Conservation (phyloP, 352 stramenopile genomes). For the Phytophthora agathidicida region DNA sequence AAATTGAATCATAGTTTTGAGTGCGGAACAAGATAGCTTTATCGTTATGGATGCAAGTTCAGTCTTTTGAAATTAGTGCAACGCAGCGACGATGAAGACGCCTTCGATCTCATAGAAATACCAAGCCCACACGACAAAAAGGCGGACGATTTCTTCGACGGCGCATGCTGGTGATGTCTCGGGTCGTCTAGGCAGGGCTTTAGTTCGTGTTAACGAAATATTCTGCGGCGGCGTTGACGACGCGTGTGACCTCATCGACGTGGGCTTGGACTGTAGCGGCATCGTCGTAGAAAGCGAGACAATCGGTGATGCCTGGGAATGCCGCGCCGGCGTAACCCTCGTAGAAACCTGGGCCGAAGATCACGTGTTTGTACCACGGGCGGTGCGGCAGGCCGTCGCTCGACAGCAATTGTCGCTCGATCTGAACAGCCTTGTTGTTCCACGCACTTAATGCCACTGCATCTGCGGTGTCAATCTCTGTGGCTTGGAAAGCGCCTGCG, state of each 20-base stretch:
- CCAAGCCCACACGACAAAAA: too few relatives aligned
- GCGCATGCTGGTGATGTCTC: too few relatives aligned
- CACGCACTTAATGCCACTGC: too few relatives aligned
- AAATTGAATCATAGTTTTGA: too few relatives aligned
- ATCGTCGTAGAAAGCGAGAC: slow-evolving; percentile 42
- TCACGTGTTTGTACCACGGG: slow-evolving; percentile 47
- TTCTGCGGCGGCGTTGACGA: slow-evolving; percentile 26
- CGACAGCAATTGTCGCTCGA: slow-evolving; percentile 39
- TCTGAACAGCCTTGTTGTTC: slow-evolving; percentile 40
- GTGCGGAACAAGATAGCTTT: too few relatives aligned
- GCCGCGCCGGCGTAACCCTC: slow-evolving; percentile 44
- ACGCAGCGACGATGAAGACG: too few relatives aligned
- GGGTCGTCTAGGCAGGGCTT: too few relatives aligned
- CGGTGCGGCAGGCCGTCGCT: slow-evolving; percentile 43
- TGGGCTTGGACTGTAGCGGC: slow-evolving; percentile 32
- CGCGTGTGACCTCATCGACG: slow-evolving; percentile 20
- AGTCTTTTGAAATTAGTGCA: too few relatives aligned
- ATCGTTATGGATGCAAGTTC: too few relatives aligned
- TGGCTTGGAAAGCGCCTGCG: slow-evolving; percentile 32
- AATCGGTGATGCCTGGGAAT: slow-evolving; percentile 19
- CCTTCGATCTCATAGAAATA: too few relatives aligned
- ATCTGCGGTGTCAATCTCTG: too few relatives aligned
- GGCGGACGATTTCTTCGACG: too few relatives aligned
- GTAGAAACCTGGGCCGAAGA: slow-evolving; percentile 49
- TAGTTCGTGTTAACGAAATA: not conserved